phyloP scores from a whole-genome alignment of 2,329 filamentous ascomycete species.

The Ophiostoma ips region DNA sequence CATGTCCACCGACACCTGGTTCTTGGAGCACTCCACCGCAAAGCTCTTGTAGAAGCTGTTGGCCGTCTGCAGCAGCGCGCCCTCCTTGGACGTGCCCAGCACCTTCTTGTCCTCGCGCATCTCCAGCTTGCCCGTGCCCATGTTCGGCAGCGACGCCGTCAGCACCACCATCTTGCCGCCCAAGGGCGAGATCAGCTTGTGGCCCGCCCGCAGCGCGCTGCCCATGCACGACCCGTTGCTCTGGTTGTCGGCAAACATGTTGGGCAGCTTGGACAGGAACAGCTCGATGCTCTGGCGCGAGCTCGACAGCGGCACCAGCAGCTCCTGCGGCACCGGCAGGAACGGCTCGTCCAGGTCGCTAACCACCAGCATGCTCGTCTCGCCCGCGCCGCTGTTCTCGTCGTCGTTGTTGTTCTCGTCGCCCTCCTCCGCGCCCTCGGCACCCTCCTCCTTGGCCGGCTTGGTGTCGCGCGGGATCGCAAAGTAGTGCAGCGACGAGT shows the following conservation, averaged over 20 bases:
- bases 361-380: constrained; percentile 84
- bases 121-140: constrained; percentile 79
- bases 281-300: constrained; percentile 81
- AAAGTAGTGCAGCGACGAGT: constrained; percentile 92
- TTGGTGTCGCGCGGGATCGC: constrained; percentile 48
- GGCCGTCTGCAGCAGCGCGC: constrained; percentile 69
- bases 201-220: constrained; percentile 78
- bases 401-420: constrained; percentile 52
- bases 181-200: constrained; percentile 88
- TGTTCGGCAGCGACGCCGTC: constrained; percentile 76
- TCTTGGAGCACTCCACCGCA: constrained; percentile 96
- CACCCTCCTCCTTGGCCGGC: constrained; percentile 20
- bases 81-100: constrained; percentile 87
- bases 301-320: constrained; percentile 79
- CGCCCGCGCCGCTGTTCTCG: constrained; percentile 46
- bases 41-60: constrained; percentile 99
- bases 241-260: constrained; percentile 94
- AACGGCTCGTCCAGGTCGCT: constrained; percentile 95
- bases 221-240: constrained; percentile 89
- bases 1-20: constrained; percentile 97
- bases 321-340: constrained; percentile 80
- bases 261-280: constrained; percentile 79
- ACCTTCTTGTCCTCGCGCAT: constrained; percentile 95
- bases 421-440: constrained; percentile 5
- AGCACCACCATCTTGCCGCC: constrained; percentile 92